phyloP scores from a whole-genome alignment of 495 filamentous ascomycete species.

The Filosporella fistucella region DNA sequence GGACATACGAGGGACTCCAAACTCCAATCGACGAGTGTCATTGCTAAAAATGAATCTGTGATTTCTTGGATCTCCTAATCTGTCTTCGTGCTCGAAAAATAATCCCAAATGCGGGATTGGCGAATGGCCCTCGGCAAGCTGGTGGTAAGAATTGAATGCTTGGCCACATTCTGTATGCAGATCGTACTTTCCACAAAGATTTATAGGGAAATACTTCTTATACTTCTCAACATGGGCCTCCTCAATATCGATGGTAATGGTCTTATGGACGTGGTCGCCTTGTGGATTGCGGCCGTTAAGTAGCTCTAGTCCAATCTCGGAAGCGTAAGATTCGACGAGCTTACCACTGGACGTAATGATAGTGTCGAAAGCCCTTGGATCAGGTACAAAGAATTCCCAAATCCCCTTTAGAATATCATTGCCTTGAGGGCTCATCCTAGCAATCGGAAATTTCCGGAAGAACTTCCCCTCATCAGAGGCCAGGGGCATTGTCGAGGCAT shows the following conservation, averaged over 20 bases:
- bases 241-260: too few relatives aligned
- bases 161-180: constrained; percentile 63
- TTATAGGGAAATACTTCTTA: constrained; percentile 28
- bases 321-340: constrained; percentile 32
- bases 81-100: too few relatives aligned
- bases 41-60: too few relatives aligned
- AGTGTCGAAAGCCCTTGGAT: constrained; percentile 22
- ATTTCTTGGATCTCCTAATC: too few relatives aligned
- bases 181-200: constrained; percentile 53
- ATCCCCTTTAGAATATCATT: constrained; percentile 34
- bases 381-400: constrained; percentile 50
- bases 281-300: constrained; percentile 24
- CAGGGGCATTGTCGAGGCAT: constrained; percentile 32
- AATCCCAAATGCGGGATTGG: too few relatives aligned
- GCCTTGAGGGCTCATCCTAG: constrained; percentile 38
- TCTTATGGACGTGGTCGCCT: neutral
- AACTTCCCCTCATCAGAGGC: constrained; percentile 40
- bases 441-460: constrained; percentile 47
- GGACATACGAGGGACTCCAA: too few relatives aligned
- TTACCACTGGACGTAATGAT: constrained; percentile 26
- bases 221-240: too few relatives aligned
- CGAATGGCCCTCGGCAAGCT: constrained; percentile 15
- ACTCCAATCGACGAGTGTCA: too few relatives aligned
- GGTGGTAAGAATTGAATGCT: constrained; percentile 52
- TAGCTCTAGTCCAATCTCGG: constrained; percentile 19